Evolutionary conservation across 129 eudicot genomes (phyloP), one percentile per base, ranked within the genome.

Genomic region (Lactuca sativa): DNA sequence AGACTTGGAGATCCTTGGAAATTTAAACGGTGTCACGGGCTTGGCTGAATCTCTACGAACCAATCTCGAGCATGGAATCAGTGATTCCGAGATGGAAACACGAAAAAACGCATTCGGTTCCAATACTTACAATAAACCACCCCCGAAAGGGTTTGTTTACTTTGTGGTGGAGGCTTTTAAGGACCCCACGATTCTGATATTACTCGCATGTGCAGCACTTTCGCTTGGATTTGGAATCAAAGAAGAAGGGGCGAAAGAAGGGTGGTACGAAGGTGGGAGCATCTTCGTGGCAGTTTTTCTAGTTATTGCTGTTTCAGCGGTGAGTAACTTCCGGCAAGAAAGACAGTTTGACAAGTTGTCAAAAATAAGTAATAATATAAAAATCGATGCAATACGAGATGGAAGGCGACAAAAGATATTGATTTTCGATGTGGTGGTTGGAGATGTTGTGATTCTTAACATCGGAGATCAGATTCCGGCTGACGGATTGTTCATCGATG

Each of bases 231-330:
- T 90, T 9, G 95, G 95, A 10, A 82, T 88, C 13, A 82, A 82
- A 61, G 81, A 82, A 40, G 70, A 92, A 6, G 96, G 96, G 1
- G 56, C 47, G 18, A 36, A 75, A 34, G 86, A 88, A 73, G 95
- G 97, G 11, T 88, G 96, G 93, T 88, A 82, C 5, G 96, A 92
- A 37, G 96, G 97, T 2, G 96, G 93, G 6, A 88, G 96, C 62
- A 86, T 92, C 64, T 77, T 88, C 11, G 72, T 86, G 49, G 91
- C 96, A 2, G 93, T 92, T 44, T 78, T 88, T 61, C 58, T 92
- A 6, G 92, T 82, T 30, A 72, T 92, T 5, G 69, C 66, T 6
- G 95, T 84, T 0, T 84, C 93, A 4, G 91, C 91, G 2, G 79
- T 67, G 33, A 86, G 96, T 58, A 88, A 88, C 76, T 84, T 82